These are phyloP conservation scores for Phytophthora europaea DNA, from an alignment of 352 stramenopile species.

Conservation along the genomic window DNA sequence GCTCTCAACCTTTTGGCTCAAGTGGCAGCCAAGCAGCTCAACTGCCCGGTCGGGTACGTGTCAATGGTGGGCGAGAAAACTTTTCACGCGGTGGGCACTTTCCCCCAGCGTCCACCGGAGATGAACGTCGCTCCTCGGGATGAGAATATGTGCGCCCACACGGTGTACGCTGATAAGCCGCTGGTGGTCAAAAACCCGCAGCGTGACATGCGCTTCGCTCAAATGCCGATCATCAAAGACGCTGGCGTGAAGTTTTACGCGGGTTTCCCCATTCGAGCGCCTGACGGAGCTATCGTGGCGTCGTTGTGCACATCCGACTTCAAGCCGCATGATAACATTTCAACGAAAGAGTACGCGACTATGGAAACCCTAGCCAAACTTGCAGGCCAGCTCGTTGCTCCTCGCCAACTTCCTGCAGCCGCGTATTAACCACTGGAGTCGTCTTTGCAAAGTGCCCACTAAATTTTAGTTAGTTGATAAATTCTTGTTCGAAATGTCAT, in stretches of 20 bases:
- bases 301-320: slow-evolving; percentile 61
- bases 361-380: slow-evolving; percentile 69
- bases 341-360: slow-evolving; percentile 71
- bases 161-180: slow-evolving; percentile 62
- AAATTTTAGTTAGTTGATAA: neutral
- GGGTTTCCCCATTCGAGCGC: slow-evolving; percentile 61
- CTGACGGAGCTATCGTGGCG: slow-evolving; percentile 58
- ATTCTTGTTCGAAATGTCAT: neutral
- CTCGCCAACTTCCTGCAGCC: slow-evolving; percentile 26
- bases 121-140: slow-evolving; percentile 43
- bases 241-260: slow-evolving; percentile 68
- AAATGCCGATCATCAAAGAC: slow-evolving; percentile 55
- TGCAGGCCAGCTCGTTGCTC: slow-evolving; percentile 44
- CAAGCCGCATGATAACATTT: slow-evolving; percentile 57
- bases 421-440: slow-evolving; percentile 26
- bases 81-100: slow-evolving; percentile 55
- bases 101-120: slow-evolving; percentile 32
- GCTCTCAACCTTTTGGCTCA: slow-evolving; percentile 59
- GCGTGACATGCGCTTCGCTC: slow-evolving; percentile 64
- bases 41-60: slow-evolving; percentile 63
- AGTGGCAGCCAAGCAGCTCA: slow-evolving; percentile 56
- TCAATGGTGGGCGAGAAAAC: slow-evolving; percentile 57
- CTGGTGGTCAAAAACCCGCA: slow-evolving; percentile 69
- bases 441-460: neutral
- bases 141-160: slow-evolving; percentile 66